Evolutionary conservation across 495 filamentous ascomycete species (phyloP).

Genomic region (Corynascus novoguineensis): DNA sequence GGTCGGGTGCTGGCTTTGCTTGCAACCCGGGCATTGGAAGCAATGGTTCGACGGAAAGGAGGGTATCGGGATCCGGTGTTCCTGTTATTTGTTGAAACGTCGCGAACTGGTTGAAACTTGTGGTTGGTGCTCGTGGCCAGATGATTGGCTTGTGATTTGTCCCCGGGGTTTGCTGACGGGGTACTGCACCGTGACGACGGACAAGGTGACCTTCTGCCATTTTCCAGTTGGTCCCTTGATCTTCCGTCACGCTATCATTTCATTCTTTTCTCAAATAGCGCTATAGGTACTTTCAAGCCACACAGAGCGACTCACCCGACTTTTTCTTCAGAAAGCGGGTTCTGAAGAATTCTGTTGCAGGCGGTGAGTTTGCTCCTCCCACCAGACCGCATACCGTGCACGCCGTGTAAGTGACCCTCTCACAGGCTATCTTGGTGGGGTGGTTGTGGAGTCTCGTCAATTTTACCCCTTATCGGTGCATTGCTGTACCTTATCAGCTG

Average conservation of each 20-base stretch:
- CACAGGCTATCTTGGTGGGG: conserved; percentile 3
- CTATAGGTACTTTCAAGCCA: neutral
- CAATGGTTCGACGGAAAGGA: neutral
- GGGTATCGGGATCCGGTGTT: neutral
- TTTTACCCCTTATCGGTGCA: conserved; percentile 2
- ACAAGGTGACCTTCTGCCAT: neutral
- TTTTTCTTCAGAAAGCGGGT: too few species aligned
- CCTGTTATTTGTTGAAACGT: neutral
- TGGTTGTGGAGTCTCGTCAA: neutral
- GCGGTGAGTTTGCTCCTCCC: too few species aligned
- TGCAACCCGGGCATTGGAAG: too few species aligned
- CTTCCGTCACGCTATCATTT: neutral
- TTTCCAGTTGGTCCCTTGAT: neutral
- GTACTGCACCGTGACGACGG: neutral
- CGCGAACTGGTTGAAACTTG: conserved; percentile 14
- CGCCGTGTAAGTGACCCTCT: too few species aligned
- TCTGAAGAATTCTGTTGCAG: too few species aligned
- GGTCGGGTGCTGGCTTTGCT: neutral
- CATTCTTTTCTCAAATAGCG: neutral
- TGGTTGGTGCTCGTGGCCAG: conserved; percentile 20
- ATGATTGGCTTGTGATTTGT: conserved; percentile 27
- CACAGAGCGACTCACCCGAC: too few species aligned
- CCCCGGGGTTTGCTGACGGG: neutral
- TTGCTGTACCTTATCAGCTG: neutral
- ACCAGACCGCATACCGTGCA: too few species aligned